Evolutionary conservation across 1,284 basidiomycete genomes (phyloP).

Genomic region (Anthracocystis setariae): DNA sequence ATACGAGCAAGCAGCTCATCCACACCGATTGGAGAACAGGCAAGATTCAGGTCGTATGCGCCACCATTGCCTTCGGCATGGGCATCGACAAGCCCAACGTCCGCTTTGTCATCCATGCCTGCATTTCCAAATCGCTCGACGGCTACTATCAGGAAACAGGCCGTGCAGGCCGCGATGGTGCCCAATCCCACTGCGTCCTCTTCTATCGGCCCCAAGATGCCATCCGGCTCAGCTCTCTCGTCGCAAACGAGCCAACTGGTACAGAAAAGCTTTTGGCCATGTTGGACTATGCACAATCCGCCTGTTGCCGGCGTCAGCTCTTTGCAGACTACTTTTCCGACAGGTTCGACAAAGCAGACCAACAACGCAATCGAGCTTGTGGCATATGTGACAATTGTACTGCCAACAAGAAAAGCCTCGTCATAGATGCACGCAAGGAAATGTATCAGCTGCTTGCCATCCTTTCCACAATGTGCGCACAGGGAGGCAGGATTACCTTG

Average conservation of each 20-base stretch:
- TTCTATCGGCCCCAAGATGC: slow-evolving; percentile 86
- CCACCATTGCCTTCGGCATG: slow-evolving; percentile 80
- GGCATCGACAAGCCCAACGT: slow-evolving; percentile 82
- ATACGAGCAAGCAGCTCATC: slow-evolving; percentile 75
- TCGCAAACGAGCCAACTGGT: slow-evolving; percentile 75
- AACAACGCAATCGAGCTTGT: slow-evolving; percentile 70
- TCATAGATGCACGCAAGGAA: slow-evolving; percentile 37
- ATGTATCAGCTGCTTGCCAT: slow-evolving; percentile 50
- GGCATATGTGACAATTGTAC: slow-evolving; percentile 85
- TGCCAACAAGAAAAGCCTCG: slow-evolving; percentile 1
- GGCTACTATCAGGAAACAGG: slow-evolving; percentile 86
- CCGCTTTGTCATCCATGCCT: slow-evolving; percentile 87
- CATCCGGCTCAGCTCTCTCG: slow-evolving; percentile 74
- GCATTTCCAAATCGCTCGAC: slow-evolving; percentile 71
- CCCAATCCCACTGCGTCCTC: slow-evolving; percentile 78
- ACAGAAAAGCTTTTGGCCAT: slow-evolving; percentile 71
- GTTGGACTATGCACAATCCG: slow-evolving; percentile 60
- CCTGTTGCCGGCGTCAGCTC: slow-evolving; percentile 50
- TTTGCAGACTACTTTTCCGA: slow-evolving; percentile 59
- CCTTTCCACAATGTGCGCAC: slow-evolving; percentile 35
- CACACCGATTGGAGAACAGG: slow-evolving; percentile 83
- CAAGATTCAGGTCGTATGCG: slow-evolving; percentile 84
- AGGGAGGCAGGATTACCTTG: slow-evolving; percentile 77
- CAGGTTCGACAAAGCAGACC: slow-evolving; percentile 70
- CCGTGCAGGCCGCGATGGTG: slow-evolving; percentile 81